A percentile compares a stretch with the other conserved stretches of the same genome.
Evolutionary conservation across 2,329 filamentous ascomycete species (phyloP).

Genomic region (Colletotrichum lentis): DNA sequence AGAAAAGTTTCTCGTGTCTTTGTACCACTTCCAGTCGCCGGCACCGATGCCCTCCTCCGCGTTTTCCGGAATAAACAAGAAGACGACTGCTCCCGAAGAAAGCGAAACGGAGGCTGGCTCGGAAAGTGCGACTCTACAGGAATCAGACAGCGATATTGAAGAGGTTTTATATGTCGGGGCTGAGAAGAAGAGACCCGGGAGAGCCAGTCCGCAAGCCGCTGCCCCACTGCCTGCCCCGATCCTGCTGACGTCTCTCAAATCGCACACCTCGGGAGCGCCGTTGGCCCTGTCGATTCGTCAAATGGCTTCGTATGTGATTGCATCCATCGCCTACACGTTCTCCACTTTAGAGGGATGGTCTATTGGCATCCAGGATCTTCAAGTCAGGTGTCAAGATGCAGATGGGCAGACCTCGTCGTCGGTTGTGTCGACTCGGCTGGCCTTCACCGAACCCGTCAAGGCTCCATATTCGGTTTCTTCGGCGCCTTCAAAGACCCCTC

Average conservation of each 20-base stretch:
- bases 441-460: conserved; percentile 50
- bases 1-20: conserved; percentile 73
- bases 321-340: conserved; percentile 87
- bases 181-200: neutral
- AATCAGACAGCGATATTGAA: conserved; percentile 23
- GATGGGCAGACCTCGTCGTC: conserved; percentile 41
- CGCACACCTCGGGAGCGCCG: conserved; percentile 79
- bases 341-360: conserved; percentile 84
- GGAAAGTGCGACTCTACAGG: conserved; percentile 18
- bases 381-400: conserved; percentile 55
- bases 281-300: conserved; percentile 84
- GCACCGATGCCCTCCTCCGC: neutral
- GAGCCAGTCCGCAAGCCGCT: neutral
- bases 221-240: conserved; percentile 53
- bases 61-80: conserved; percentile 8
- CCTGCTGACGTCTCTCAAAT: conserved; percentile 80
- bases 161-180: neutral
- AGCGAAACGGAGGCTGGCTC: conserved; percentile 20
- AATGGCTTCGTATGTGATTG: conserved; percentile 70
- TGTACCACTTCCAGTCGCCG: conserved; percentile 70
- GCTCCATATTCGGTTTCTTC: conserved; percentile 20
- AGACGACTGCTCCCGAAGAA: conserved; percentile 10
- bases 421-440: conserved; percentile 51
- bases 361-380: conserved; percentile 89
- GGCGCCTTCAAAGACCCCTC: neutral